phyloP scores from a whole-genome alignment of 495 filamentous ascomycete species.

The Podospora pseudoanserina region DNA sequence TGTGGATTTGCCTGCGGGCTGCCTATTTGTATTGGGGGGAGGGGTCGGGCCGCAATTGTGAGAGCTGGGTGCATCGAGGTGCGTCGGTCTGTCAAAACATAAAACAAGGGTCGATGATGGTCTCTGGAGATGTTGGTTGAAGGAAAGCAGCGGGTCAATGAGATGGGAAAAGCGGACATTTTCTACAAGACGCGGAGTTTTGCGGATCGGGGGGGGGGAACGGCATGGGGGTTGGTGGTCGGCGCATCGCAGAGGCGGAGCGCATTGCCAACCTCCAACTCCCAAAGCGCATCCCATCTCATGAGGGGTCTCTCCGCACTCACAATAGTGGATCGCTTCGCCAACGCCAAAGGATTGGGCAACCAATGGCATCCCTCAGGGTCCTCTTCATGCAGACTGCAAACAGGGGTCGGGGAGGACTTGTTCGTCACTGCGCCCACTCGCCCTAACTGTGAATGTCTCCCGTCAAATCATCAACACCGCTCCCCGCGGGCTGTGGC shows the following conservation, averaged over 20 bases:
- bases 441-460: neutral
- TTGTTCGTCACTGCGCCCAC: slow-evolving; percentile 1
- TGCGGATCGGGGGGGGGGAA: neutral
- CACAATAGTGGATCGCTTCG: slow-evolving; percentile 12
- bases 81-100: neutral
- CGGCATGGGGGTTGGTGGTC: slow-evolving; percentile 6
- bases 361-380: slow-evolving; percentile 1
- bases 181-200: neutral
- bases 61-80: slow-evolving; percentile 16
- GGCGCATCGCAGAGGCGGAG: slow-evolving; percentile 14
- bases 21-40: slow-evolving; percentile 11
- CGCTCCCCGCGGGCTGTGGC: neutral
- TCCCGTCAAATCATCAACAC: neutral
- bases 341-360: slow-evolving; percentile 11
- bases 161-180: neutral
- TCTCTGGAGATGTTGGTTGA: neutral
- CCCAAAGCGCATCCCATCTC: neutral
- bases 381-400: neutral
- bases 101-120: neutral
- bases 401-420: neutral
- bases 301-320: slow-evolving; percentile 9
- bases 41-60: slow-evolving; percentile 13
- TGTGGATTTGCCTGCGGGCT: neutral
- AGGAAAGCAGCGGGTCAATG: slow-evolving; percentile 1
- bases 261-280: neutral